Conservation (phyloP, 1,284 basidiomycete genomes). For the Peniophora sp. region DNA sequence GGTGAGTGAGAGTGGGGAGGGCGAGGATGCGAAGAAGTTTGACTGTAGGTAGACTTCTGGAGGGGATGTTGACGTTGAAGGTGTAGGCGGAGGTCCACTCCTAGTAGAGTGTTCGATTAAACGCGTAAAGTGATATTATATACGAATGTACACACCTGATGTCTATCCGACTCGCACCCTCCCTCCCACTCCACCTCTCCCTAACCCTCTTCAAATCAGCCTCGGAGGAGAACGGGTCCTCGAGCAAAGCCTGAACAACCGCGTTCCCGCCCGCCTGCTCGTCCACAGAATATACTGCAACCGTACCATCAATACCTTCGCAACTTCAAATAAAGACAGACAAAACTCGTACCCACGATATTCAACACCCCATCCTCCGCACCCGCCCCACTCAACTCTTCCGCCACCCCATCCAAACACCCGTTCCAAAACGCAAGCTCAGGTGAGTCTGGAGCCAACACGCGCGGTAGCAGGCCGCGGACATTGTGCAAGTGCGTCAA, state of each 20-base stretch:
- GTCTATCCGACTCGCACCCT: conserved; percentile 13
- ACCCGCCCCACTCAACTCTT: conserved; percentile 1
- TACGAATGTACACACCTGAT: conserved; percentile 6
- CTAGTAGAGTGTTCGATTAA: neutral
- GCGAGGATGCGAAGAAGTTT: conserved; percentile 45
- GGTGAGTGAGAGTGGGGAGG: conserved; percentile 34
- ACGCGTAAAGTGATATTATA: neutral
- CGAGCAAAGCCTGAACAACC: conserved; percentile 59
- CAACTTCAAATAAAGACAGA: no score
- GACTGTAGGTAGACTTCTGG: conserved; percentile 20
- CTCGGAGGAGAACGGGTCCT: conserved; percentile 55
- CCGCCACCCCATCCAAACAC: neutral
- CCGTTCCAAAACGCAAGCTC: conserved; percentile 2
- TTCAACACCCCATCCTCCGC: neutral
- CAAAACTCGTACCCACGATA: conserved; percentile 8
- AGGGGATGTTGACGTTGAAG: neutral
- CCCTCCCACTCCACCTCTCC: conserved; percentile 37
- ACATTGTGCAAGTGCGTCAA: conserved; percentile 2
- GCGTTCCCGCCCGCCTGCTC: conserved; percentile 41
- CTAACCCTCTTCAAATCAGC: conserved; percentile 23
- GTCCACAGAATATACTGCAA: conserved; percentile 48
- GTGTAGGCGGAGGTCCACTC: neutral
- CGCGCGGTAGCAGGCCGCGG: neutral
- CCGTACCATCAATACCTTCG: no score
- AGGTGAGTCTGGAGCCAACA: conserved; percentile 1